Base-by-base conservation (phyloP, 306 rosid genomes). In the Quercus suber region DNA sequence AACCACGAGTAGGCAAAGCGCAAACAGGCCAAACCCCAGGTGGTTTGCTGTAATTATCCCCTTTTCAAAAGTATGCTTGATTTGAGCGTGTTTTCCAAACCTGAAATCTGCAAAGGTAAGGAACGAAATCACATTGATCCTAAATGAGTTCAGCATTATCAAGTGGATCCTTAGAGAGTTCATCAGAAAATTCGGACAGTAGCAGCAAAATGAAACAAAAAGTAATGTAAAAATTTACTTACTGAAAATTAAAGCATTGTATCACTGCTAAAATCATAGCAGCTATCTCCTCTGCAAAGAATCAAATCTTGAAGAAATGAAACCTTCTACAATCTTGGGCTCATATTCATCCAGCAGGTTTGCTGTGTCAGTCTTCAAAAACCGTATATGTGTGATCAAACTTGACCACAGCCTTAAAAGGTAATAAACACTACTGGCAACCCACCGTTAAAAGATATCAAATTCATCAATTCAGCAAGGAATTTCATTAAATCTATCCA, bases 351-450 rank as follows among this genome's bases (percentile, higher is more conserved):
- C 99, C 78, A 95, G 91, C 79, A 93, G 90, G 91, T 98, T 92
- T 77, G 97, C 97, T 35, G 99, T 95, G 37, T 95, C 99, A 51
- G 96, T 98, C 78, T 95, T 95, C 92, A 95, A 87, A 89, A 92
- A 95, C 72, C 97, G 99, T 80, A 95, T 96, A 85, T 98, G 93
- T 61, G 98, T 78, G 80, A 95, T 98, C 88, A 95, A 91, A 88
- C 99, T 91, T 78, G 99, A 95, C 99, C 99, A 95, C 28, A 95
- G 83, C 57, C 99, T 98, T 84, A 95, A 85, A 43, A 95, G 96
- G 82, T 91, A 95, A 91, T 93, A 95, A 49, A 95, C 96, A 68
- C 99, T 95, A 85, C 93, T 95, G 91, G 98, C 91, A 79, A 96
- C 99, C 99, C 99, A 93, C 99, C 92, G 90, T 71, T 78, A 86